Evolutionary conservation across 192 early-diverging fungal species (phyloP).

Genomic region (Blastocladiella britannica): DNA sequence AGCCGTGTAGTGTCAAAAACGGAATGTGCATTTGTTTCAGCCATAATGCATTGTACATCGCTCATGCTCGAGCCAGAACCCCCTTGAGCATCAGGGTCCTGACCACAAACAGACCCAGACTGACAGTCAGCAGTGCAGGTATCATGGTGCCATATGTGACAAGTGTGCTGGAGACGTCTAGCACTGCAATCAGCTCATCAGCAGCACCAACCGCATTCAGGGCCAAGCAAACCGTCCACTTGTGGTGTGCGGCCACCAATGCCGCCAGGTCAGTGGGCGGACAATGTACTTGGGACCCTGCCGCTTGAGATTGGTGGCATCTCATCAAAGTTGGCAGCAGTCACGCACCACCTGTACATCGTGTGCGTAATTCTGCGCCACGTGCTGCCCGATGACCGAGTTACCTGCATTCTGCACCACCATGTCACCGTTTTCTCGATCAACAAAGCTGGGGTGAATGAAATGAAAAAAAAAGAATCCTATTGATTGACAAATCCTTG

Average conservation of each 20-base stretch:
- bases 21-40: too few relatives aligned
- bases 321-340: slow-evolving; percentile 32
- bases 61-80: too few relatives aligned
- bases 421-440: slow-evolving; percentile 43
- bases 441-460: slow-evolving; percentile 65
- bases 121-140: slow-evolving; percentile 56
- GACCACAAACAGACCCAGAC: slow-evolving; percentile 69
- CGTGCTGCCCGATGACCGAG: slow-evolving; percentile 71
- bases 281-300: slow-evolving; percentile 53
- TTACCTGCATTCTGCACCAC: slow-evolving; percentile 87
- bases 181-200: slow-evolving; percentile 42
- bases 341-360: slow-evolving; percentile 72
- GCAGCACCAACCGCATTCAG: slow-evolving; percentile 75
- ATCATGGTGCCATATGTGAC: slow-evolving; percentile 93
- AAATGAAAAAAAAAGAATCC: too few relatives aligned
- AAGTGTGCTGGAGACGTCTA: slow-evolving; percentile 35
- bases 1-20: too few relatives aligned
- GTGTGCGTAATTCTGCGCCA: slow-evolving; percentile 68
- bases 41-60: too few relatives aligned
- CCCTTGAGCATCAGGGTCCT: slow-evolving; percentile 50
- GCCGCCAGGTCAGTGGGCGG: slow-evolving; percentile 48
- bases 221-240: slow-evolving; percentile 31
- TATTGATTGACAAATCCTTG: too few relatives aligned
- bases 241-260: slow-evolving; percentile 22
- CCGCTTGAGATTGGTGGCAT: slow-evolving; percentile 20